phyloP scores from a whole-genome alignment of 73 alveolate genomes.

The Symbiodinium pilosum region DNA sequence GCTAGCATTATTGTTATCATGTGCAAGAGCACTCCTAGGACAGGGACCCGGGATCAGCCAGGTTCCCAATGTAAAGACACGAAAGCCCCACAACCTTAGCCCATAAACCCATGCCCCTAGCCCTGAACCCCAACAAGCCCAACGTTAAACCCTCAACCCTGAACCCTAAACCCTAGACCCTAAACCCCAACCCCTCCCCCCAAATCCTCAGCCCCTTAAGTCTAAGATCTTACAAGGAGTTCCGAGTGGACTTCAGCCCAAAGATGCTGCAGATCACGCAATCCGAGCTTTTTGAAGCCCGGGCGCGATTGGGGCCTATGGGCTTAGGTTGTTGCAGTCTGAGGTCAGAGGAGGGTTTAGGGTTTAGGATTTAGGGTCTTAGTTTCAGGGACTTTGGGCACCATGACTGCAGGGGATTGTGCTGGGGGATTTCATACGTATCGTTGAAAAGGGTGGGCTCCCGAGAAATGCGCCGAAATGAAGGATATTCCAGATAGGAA shows the following conservation, averaged over 20 bases:
- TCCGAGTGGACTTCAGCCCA: slow-evolving; percentile 40
- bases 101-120: not conserved
- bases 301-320: not conserved
- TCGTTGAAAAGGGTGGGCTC: too few species aligned
- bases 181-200: not conserved
- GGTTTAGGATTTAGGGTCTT: not conserved
- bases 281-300: slow-evolving; percentile 29
- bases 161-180: not conserved
- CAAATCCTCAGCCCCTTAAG: not conserved
- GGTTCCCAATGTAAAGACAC: too few species aligned
- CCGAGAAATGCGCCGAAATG: too few species aligned
- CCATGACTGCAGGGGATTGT: not conserved
- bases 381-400: not conserved
- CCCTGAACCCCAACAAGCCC: not conserved
- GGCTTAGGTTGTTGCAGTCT: not conserved
- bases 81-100: too few species aligned
- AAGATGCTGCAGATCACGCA: slow-evolving; percentile 49
- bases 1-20: too few species aligned
- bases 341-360: not conserved
- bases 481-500: too few species aligned
- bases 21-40: too few species aligned
- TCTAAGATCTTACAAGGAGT: not conserved
- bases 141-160: not conserved
- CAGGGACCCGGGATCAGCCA: too few species aligned
- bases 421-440: too few species aligned